phyloP scores from a whole-genome alignment of 2,329 filamentous ascomycete species.

The Stachybotrys echinatus region DNA sequence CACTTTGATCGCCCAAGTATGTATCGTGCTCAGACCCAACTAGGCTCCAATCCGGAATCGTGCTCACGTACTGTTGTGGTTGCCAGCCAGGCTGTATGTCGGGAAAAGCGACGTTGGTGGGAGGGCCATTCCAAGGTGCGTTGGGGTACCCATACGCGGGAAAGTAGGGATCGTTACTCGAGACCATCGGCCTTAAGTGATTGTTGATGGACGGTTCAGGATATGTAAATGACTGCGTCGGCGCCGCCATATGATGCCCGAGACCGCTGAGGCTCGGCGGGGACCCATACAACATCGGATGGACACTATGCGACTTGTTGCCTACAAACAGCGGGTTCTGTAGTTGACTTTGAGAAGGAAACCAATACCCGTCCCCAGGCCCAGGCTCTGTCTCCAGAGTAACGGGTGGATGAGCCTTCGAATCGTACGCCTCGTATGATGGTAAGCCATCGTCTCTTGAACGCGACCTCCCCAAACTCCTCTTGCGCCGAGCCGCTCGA shows the following conservation, averaged over 20 bases:
- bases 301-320: background rate
- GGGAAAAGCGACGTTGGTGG: background rate
- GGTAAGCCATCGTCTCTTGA: background rate
- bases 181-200: background rate
- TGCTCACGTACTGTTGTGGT: background rate
- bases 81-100: background rate
- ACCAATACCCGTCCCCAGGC: background rate
- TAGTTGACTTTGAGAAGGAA: background rate
- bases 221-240: background rate
- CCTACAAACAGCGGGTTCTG: background rate
- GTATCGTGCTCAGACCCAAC: constrained; percentile 14
- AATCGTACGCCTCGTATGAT: background rate
- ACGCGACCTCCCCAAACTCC: background rate
- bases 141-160: background rate
- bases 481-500: background rate
- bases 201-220: background rate
- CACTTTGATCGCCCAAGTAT: constrained; percentile 25
- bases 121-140: background rate
- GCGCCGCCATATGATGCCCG: background rate
- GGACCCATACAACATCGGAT: background rate
- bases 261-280: background rate
- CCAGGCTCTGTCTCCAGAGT: background rate
- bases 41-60: constrained; percentile 3
- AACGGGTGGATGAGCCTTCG: background rate
- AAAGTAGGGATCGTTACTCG: background rate